phyloP scores from a whole-genome alignment of 768 basidiomycete genomes.

The Strobilomyces dryophilus region DNA sequence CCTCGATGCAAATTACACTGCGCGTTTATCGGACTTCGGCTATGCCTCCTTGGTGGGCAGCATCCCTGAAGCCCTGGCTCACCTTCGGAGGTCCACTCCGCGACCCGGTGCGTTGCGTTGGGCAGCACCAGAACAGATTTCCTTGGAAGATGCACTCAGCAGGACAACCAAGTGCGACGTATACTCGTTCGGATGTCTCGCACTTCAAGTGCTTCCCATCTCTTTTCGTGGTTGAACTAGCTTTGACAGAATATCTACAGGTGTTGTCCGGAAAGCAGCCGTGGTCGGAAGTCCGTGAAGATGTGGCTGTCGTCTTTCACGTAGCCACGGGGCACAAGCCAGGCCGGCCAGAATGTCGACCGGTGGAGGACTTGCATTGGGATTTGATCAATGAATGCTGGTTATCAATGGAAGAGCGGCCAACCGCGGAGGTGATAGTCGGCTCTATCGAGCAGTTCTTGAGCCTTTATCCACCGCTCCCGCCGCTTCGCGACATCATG shows the following conservation, averaged over 20 bases:
- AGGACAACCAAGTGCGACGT: background rate
- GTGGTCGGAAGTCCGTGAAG: background rate
- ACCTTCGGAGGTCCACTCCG: slow-evolving; percentile 2
- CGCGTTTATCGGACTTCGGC: slow-evolving; percentile 43
- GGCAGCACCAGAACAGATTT: background rate
- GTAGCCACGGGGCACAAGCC: slow-evolving; percentile 1
- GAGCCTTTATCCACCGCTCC: background rate
- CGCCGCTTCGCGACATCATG: background rate
- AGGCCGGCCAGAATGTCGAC: background rate
- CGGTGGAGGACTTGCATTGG: slow-evolving; percentile 2
- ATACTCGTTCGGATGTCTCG: background rate
- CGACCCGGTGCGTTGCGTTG: background rate
- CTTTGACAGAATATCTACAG: background rate
- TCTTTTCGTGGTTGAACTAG: no score
- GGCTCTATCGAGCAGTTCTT: background rate
- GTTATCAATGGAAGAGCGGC: background rate
- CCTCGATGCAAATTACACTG: slow-evolving; percentile 22
- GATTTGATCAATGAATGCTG: slow-evolving; percentile 8
- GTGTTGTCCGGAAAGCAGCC: slow-evolving; percentile 5
- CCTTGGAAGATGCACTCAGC: no score
- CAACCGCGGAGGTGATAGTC: background rate
- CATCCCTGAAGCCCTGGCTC: background rate
- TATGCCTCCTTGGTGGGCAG: slow-evolving; percentile 24
- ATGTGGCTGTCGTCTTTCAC: slow-evolving; percentile 4
- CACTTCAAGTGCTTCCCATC: background rate